A percentile compares a stretch with the other conserved stretches of the same genome.
These are phyloP conservation scores for Suillus clintonianus DNA, from an alignment of 768 basidiomycete genomes.

Conservation along the genomic window DNA sequence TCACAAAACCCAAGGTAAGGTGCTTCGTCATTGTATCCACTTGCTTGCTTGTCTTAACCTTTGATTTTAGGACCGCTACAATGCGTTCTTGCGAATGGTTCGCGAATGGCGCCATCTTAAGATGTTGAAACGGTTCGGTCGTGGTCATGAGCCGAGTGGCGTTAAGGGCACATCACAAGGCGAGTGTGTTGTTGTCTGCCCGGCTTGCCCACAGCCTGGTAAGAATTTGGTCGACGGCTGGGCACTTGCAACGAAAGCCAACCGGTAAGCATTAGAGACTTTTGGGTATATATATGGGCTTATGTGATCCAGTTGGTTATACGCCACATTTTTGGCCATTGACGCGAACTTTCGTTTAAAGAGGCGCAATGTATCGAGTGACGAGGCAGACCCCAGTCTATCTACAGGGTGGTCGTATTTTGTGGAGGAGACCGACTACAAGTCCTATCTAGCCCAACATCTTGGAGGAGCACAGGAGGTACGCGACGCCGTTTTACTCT, in stretches of 20 bases:
- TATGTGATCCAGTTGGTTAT: conserved; percentile 26
- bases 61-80: conserved; percentile 13
- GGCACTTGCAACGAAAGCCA: not conserved
- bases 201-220: conserved; percentile 13
- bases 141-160: conserved; percentile 3
- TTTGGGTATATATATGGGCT: not conserved
- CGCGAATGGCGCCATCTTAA: conserved; percentile 13
- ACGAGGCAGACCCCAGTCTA: conserved; percentile 27
- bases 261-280: not conserved
- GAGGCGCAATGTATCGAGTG: conserved; percentile 22
- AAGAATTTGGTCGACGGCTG: conserved; percentile 6
- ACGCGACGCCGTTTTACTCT: not conserved
- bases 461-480: not conserved
- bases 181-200: conserved; percentile 9
- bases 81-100: conserved; percentile 9
- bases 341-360: conserved; percentile 37
- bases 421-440: conserved; percentile 22
- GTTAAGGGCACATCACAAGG: conserved; percentile 4
- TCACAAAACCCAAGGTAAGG: conserved; percentile 9
- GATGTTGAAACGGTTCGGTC: conserved; percentile 14
- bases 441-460: conserved; percentile 10
- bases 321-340: conserved; percentile 25
- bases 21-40: no score
- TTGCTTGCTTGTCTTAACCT: not conserved
- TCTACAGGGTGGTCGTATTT: conserved; percentile 28